Evolutionary conservation across 805 yeast genomes (phyloP).

Genomic region (Wickerhamiella hasegawae): DNA sequence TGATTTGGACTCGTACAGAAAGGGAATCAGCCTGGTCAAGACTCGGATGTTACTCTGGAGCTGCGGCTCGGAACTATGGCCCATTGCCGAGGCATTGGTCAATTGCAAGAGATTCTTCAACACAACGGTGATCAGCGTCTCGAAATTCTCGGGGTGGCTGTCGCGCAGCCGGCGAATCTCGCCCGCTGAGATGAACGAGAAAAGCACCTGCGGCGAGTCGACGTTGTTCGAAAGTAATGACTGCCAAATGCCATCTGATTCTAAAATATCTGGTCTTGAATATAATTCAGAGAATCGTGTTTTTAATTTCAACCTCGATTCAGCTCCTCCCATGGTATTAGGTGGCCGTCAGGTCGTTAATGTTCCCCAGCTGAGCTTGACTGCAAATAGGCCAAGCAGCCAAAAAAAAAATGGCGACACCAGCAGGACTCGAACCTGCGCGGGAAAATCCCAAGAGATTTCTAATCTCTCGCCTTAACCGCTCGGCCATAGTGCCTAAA

Average conservation of each 20-base stretch:
- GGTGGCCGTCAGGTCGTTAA: no score
- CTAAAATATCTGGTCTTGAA: no score
- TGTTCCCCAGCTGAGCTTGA: no score
- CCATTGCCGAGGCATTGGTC: slow-evolving; percentile 17
- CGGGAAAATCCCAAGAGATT: slow-evolving; percentile 13
- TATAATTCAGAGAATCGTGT: no score
- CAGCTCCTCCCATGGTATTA: no score
- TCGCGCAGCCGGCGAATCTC: slow-evolving; percentile 49
- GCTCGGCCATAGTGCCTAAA: slow-evolving; percentile 13
- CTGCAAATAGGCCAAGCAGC: no score
- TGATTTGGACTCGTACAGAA: slow-evolving; percentile 37
- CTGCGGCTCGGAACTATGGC: slow-evolving; percentile 19
- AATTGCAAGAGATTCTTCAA: slow-evolving; percentile 23
- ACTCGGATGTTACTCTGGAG: slow-evolving; percentile 48
- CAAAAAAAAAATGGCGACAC: slow-evolving; percentile 8
- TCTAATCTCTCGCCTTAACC: slow-evolving; percentile 14
- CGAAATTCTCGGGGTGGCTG: slow-evolving; percentile 40
- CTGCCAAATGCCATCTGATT: no score
- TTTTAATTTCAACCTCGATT: no score
- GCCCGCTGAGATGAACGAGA: slow-evolving; percentile 26
- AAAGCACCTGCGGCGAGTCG: background rate
- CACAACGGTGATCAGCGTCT: slow-evolving; percentile 31
- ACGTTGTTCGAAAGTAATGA: no score
- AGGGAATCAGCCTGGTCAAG: slow-evolving; percentile 50
- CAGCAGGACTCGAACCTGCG: slow-evolving; percentile 14